Base-by-base conservation (phyloP, 768 basidiomycete species). In the Podaxis mareebaensis region DNA sequence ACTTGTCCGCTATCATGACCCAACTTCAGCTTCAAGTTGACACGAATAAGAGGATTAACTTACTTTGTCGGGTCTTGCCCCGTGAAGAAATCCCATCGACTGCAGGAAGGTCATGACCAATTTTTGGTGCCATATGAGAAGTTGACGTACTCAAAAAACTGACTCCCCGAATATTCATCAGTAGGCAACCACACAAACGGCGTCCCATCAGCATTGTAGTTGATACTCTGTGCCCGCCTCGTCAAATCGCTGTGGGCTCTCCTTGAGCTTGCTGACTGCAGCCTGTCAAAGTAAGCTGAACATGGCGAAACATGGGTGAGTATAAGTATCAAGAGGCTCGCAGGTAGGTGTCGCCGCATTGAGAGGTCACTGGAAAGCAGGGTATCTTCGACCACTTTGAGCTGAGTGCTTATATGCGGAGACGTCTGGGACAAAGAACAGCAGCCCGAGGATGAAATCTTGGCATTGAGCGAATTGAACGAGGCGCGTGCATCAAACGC, bases 31-130 rank as follows among this genome's bases (percentile, higher is more conserved):
- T 49, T 49, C 39, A 17, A 20, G 65, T 52, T 49, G 68, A 64
- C 46, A 63, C 54, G 53, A 46, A 63, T 28, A 28, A 36, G 36
- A 49, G 69, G 38, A 1, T 22, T 20, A 13, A 68, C 81, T 62
- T 70, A 89, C 90, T 86, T 77, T 42, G 91, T 92, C 58, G 90
- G 91, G 76, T 92, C 90, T 10, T 70, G 15, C 28, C 75, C 81
- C 8, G 76, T 85, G 69, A 81, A 91, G 73, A 91, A 92, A 52
- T 78, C 66, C 65, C 84, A 90, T 36, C 77, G 76, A 54, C 89
- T 86, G 66, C 63, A 24, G 3, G 40, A 61, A 51, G 38, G 5
- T 40, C 42, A 13, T 20, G 17, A 24, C 63, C 8, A 39, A 49
- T 48, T 44, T 51, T 51, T 10, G 22, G 36, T 38, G 60, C 53